Evolutionary conservation across 1,284 basidiomycete genomes (phyloP), one percentile per base, ranked within the genome.

Genomic region (Ustilago sp.): DNA sequence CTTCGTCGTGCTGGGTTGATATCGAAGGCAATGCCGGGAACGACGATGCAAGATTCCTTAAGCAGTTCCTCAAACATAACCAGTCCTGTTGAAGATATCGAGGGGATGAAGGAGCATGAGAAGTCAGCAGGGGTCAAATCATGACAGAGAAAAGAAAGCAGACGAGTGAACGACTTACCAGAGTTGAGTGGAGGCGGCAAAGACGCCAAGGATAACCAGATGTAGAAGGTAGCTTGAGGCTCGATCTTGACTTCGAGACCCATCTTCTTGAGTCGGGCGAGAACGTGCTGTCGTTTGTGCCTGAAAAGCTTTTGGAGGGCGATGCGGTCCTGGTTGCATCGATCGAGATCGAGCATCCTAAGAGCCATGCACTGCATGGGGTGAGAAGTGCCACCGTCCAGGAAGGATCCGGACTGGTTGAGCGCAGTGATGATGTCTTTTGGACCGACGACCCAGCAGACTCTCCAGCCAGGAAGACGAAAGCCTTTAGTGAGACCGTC

Each of bases 61-160:
- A 98, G 89, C 41, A 94, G 88, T 87, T 97, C 95, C 84, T 98
- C 95, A 84, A 97, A 97, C 90, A 98, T 96, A 35, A 92, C 93
- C 80, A 97, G 87, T 41, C 39, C 39, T 41, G 36, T 28, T 28
- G 3, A 28, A 28, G 3, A 28, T 9, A 41, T 41, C 39, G 39
- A 11, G 13, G 11, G 1, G 13, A 41, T 15, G 13, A 41, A 1
- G 39, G 39, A 17, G 13, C 7, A 28, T 28, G 23, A 41, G 39
- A 38, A 41, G 39, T 41, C 39, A 41, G 39, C 39, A 17, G 17
- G 11, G 4, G 39, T 4, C 2, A 17, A 28, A 28, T 28, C 23
- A 28, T 28, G 23, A 41, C 13, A 41, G 39, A 41, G 6, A 6
- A 41, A 11, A 41, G 39, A 41, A 7, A 17, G 17, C 15, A 17